phyloP scores from a whole-genome alignment of 2,329 filamentous ascomycete species.

The Colletotrichum gloeosporioides region DNA sequence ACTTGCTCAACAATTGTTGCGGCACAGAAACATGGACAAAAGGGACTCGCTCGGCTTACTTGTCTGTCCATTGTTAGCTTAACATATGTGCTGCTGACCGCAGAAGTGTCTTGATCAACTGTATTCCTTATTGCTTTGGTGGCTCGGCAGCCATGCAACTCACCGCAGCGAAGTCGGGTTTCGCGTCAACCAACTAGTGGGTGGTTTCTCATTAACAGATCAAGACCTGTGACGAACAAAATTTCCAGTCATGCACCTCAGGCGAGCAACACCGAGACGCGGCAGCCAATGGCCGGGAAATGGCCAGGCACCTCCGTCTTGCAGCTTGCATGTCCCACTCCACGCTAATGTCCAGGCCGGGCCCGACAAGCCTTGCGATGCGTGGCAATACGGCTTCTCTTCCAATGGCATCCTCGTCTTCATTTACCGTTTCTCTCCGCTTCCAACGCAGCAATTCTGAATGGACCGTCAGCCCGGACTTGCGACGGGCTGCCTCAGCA shows the following conservation, averaged over 20 bases:
- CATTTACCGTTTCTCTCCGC: neutral
- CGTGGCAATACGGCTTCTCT: neutral
- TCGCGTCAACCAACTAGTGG: neutral
- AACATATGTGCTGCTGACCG: neutral
- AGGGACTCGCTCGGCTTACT: neutral
- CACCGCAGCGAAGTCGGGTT: neutral
- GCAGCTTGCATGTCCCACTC: slow-evolving; percentile 13
- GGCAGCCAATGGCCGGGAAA: slow-evolving; percentile 7
- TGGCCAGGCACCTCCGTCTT: slow-evolving; percentile 12
- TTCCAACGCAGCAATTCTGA: neutral
- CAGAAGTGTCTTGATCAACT: neutral
- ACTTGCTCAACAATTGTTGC: neutral
- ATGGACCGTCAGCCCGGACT: neutral
- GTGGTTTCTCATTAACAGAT: neutral
- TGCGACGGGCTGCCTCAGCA: neutral
- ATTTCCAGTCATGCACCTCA: slow-evolving; percentile 4
- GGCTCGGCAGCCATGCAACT: neutral
- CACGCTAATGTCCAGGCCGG: slow-evolving; percentile 6
- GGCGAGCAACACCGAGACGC: slow-evolving; percentile 16
- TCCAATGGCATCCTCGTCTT: neutral
- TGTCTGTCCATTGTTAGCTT: neutral
- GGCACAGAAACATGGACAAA: neutral
- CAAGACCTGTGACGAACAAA: neutral
- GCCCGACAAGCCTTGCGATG: slow-evolving; percentile 9
- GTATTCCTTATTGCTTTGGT: neutral